Evolutionary conservation across 257 asterid genomes (phyloP), one percentile per base, ranked within the genome.

Genomic region (Phtheirospermum japonicum): DNA sequence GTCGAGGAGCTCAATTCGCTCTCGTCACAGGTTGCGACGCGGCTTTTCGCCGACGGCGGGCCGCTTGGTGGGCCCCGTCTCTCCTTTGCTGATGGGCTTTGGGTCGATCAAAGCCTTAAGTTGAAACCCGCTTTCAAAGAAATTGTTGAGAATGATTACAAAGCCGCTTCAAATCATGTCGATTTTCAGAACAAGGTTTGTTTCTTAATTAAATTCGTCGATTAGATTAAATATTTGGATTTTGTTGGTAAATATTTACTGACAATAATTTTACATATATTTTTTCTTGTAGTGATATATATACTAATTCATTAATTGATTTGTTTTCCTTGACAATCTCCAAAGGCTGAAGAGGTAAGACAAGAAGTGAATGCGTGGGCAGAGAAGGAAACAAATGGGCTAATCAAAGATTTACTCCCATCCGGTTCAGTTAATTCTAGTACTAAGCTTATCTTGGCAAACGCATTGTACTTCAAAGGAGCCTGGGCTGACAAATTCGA

Each of bases 161-260:
- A 48, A 71, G 86, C 93, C 57, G 67, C 65, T 70, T 65, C 84
- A 8, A 48, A 23, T 56, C 73, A 63, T 31, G 85, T 67, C 20
- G 89, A 84, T 72, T 79, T 82, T 55, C 74, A 52, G 59, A 70
- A 19, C 20, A 83, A 82, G 83, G 92, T 82, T n/a, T n/a, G n/a
- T n/a, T n/a, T n/a, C n/a, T n/a, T n/a, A n/a, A n/a, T n/a, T n/a
- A n/a, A n/a, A n/a, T n/a, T n/a, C n/a, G n/a, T n/a, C n/a, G n/a
- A n/a, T n/a, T n/a, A n/a, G n/a, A n/a, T n/a, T n/a, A n/a, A n/a
- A n/a, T n/a, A n/a, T n/a, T n/a, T n/a, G n/a, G n/a, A n/a, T n/a
- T n/a, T n/a, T n/a, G n/a, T n/a, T n/a, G n/a, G n/a, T n/a, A n/a
- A n/a, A n/a, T n/a, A n/a, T n/a, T n/a, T n/a, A n/a, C n/a, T n/a